These are phyloP conservation scores for Fusarium paranaense DNA, from an alignment of 2,329 filamentous ascomycete genomes.

Conservation along the genomic window DNA sequence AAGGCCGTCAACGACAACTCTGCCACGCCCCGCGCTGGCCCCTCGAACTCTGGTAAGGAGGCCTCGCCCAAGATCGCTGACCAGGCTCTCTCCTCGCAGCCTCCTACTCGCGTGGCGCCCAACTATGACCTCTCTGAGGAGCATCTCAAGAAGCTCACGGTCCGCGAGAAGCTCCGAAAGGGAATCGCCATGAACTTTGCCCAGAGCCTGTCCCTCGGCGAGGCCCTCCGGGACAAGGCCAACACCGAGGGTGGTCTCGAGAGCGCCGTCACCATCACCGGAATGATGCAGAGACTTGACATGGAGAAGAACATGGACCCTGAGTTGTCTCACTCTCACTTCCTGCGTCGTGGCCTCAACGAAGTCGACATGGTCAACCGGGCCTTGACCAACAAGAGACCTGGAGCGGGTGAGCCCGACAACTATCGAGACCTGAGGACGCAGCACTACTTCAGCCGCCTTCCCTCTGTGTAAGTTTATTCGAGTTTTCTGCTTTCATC, in stretches of 20 bases:
- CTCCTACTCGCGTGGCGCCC: background rate
- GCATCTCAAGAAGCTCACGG: constrained; percentile 20
- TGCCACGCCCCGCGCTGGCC: background rate
- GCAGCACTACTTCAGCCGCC: constrained; percentile 6
- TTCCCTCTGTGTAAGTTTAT: constrained; percentile 13
- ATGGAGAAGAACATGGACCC: constrained; percentile 6
- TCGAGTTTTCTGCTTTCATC: background rate
- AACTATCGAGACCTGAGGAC: background rate
- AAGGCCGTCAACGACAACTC: background rate
- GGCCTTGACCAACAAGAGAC: background rate
- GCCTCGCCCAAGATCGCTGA: background rate
- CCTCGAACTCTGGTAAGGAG: background rate
- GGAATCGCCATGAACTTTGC: constrained; percentile 35
- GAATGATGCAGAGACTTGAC: constrained; percentile 19
- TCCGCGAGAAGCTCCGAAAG: constrained; percentile 34
- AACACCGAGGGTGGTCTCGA: background rate
- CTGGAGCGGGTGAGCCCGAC: constrained; percentile 5
- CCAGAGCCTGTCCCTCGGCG: constrained; percentile 6
- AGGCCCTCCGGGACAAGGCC: background rate
- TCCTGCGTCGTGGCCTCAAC: background rate
- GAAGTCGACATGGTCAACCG: constrained; percentile 1
- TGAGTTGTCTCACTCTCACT: background rate
- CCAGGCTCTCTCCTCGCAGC: background rate
- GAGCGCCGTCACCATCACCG: constrained; percentile 8
- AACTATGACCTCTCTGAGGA: constrained; percentile 25